Conservation (phyloP, 2,329 filamentous ascomycete genomes). For the Exserohilum rostratum region DNA sequence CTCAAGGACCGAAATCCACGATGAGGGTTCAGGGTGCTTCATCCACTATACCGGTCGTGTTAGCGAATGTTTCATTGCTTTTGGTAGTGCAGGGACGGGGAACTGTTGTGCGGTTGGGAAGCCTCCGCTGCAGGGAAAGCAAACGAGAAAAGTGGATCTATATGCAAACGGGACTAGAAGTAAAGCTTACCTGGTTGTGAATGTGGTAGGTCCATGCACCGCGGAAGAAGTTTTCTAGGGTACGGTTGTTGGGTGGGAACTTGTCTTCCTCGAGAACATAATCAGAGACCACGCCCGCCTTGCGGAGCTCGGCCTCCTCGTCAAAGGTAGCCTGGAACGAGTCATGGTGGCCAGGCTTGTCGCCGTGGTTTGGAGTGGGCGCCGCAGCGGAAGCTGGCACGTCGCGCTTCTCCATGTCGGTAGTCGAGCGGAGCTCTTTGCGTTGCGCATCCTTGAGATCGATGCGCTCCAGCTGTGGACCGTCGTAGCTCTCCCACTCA, state of each 20-base stretch:
- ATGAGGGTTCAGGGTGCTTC: conserved; percentile 62
- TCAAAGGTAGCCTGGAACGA: conserved; percentile 50
- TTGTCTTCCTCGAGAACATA: conserved; percentile 58
- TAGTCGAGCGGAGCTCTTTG: conserved; percentile 33
- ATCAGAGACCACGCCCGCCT: conserved; percentile 50
- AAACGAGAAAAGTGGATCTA: conserved; percentile 1
- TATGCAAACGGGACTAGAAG: too few species aligned
- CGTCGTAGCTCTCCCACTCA: conserved; percentile 62
- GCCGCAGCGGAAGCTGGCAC: conserved; percentile 37
- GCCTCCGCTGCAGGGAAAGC: conserved; percentile 9
- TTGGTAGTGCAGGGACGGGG: not conserved
- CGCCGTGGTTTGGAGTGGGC: conserved; percentile 27
- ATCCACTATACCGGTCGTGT: conserved; percentile 53
- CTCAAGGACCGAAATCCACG: conserved; percentile 61
- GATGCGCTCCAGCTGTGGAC: conserved; percentile 49
- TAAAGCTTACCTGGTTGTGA: conserved; percentile 59
- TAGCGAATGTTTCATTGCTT: conserved; percentile 25
- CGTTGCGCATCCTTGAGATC: conserved; percentile 35
- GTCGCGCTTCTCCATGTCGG: conserved; percentile 19
- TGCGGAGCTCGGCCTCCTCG: conserved; percentile 50
- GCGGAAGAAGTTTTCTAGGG: conserved; percentile 62
- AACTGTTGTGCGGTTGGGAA: not conserved
- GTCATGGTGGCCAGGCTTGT: conserved; percentile 33
- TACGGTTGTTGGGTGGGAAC: conserved; percentile 63
- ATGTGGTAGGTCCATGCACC: conserved; percentile 65